Evolutionary conservation across 2,329 filamentous ascomycete species (phyloP), one percentile per base, ranked within the genome.

Genomic region (Trichoderma aggressivum): DNA sequence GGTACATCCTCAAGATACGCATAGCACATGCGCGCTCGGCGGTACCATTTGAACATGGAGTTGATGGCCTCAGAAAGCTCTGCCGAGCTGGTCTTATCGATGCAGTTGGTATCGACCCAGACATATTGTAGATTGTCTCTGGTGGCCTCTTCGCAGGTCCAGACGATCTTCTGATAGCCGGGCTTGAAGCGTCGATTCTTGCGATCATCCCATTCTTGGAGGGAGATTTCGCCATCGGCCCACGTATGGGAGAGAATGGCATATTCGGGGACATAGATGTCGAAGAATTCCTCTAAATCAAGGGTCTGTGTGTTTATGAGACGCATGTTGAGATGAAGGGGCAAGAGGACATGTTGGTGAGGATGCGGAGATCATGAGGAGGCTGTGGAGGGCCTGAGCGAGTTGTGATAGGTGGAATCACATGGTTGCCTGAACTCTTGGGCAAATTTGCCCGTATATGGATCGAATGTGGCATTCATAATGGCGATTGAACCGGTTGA

Each of bases 61-160:
- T 75, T 75, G 60, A 75, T 72, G 61, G 71, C 72, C 43, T 75
- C 74, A 6, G 72, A 73, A 14, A 73, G 32, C 62, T 74, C 74
- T 1, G 71, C 74, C 18, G 64, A 70, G 3, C 66, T 73, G 0
- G 65, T 66, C 58, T 73, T 74, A 61, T 75, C 24, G 4, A 69
- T 53, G 18, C 26, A 53, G 7, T n/a, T 26, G 18, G 56, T 50
- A 6, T 62, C 18, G 12, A 47, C 14, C 58, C 58, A 47, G 5
- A 36, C 16, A 43, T 62, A 50, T 34, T 21, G 6, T 2, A 62
- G 24, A 14, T 7, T 24, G 36, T 32, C 66, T 2, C 58, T 74
- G 53, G 73, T 43, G n/a, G 66, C 56, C 50, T 34, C 39, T 32
- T 36, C n/a, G 16, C 66, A 62, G 5, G 34, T n/a, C 39, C 36